Conservation (phyloP, 2,329 filamentous ascomycete genomes). For the Biscogniauxia mediterranea region DNA sequence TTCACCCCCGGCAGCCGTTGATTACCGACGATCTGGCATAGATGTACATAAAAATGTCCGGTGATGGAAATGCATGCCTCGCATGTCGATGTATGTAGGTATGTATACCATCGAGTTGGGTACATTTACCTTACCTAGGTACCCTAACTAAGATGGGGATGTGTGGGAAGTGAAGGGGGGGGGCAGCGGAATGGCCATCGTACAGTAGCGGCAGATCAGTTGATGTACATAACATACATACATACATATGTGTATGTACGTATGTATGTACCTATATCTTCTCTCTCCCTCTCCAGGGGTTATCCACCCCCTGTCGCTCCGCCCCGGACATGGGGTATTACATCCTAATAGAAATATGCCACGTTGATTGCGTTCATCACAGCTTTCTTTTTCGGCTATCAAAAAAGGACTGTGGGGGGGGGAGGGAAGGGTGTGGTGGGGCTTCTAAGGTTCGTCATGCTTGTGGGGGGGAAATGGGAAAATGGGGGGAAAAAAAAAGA, state of each 20-base stretch:
- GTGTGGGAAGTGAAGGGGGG: slow-evolving; percentile 1
- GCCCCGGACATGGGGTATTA: slow-evolving; percentile 37
- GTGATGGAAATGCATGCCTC: background rate
- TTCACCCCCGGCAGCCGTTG: no score
- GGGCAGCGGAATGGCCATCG: background rate
- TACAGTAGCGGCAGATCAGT: slow-evolving; percentile 22
- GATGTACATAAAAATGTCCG: background rate
- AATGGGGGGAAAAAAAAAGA: background rate
- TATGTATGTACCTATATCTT: slow-evolving; percentile 2
- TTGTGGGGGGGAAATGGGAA: background rate
- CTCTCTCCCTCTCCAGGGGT: background rate
- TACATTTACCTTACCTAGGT: background rate
- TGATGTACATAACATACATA: background rate
- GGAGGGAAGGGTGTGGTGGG: no score
- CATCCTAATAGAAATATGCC: background rate
- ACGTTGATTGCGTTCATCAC: background rate
- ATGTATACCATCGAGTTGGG: background rate
- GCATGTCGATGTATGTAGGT: background rate
- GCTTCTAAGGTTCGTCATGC: no score
- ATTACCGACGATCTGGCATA: slow-evolving; percentile 1
- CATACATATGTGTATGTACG: background rate
- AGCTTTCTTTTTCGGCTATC: no score
- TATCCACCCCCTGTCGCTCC: slow-evolving; percentile 39
- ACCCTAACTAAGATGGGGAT: background rate
- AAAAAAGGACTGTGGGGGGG: no score